Base-by-base conservation (phyloP, 1,284 basidiomycete genomes). In the Microbotryum intermedium region DNA sequence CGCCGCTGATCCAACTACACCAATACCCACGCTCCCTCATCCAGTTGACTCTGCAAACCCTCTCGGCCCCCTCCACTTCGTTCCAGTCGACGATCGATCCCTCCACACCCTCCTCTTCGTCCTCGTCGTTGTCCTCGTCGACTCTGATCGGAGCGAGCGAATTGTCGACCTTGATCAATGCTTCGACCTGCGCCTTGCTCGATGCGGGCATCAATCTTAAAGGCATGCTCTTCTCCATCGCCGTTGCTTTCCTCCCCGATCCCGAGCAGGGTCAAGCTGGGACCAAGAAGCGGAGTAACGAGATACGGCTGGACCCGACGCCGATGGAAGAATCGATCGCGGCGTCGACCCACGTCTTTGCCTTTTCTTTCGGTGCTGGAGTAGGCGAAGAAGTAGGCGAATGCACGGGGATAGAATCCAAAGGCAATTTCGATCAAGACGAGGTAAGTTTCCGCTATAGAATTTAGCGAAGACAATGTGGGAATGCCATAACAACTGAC, bases 241-340 rank as follows among this genome's bases (percentile, higher is more conserved):
- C 74, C 7, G 70, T 79, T n/a, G 78, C 77, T 0, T 66, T 74
- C 20, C 48, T 76, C 3, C 58, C 69, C 74, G n/a, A n/a, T n/a
- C 77, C 34, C 77, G 34, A 1, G 78, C 5, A 80, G 81, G 68
- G 76, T 86, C 43, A 84, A 84, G 0, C 73, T 23, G 57, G 55
- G 39, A 25, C 62, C 71, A 50, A 72, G 81, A 54, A 71, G 79
- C 61, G 73, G 66, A 75, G 29, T 64, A 75, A 87, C 73, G 88
- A 85, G 64, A 70, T 88, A 58, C 80, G 88, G 59, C 71, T 87
- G 30, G 88, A 87, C 63, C 88, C 87, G 2, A 77, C 85, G 26
- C 3, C 83, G 80, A 78, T 78, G 47, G 81, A 82, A 70, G 82
- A 82, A 47, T 79, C 81, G 43, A 80, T 82, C 45, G 86, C 87